A percentile compares a stretch with the other conserved stretches of the same genome.
Conservation (phyloP, 768 basidiomycete species). For the Harrya chromipes region DNA sequence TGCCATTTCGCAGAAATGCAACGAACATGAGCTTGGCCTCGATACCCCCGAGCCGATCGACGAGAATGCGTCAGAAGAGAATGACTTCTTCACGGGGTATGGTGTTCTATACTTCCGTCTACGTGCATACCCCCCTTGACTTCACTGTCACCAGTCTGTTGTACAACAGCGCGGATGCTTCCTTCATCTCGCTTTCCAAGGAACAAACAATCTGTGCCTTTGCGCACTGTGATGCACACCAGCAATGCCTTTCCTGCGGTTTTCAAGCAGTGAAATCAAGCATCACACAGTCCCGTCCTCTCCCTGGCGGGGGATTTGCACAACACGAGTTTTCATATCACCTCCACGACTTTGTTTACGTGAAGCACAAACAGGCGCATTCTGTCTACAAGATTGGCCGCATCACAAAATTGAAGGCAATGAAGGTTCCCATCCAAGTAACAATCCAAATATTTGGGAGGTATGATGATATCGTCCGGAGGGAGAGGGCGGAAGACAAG, state of each 20-base stretch:
- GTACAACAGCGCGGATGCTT: slow-evolving; percentile 47
- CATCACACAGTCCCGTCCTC: slow-evolving; percentile 22
- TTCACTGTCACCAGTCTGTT: slow-evolving; percentile 36
- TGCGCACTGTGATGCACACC: slow-evolving; percentile 28
- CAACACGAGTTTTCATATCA: slow-evolving; percentile 51
- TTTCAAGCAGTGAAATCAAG: slow-evolving; percentile 28
- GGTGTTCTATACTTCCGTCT: slow-evolving; percentile 9
- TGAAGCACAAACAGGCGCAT: slow-evolving; percentile 34
- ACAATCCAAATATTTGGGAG: slow-evolving; percentile 45
- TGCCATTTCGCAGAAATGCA: slow-evolving; percentile 57
- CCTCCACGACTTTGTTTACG: slow-evolving; percentile 57
- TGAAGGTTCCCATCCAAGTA: slow-evolving; percentile 25
- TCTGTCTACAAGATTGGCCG: slow-evolving; percentile 51
- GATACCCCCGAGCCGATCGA: slow-evolving; percentile 49
- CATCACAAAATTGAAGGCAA: slow-evolving; percentile 41
- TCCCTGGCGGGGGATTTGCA: slow-evolving; percentile 35
- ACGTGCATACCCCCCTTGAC: background rate
- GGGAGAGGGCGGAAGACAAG: slow-evolving; percentile 11
- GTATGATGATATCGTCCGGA: slow-evolving; percentile 38
- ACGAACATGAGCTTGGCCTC: slow-evolving; percentile 40
- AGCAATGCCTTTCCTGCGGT: slow-evolving; percentile 53
- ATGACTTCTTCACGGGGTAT: slow-evolving; percentile 60
- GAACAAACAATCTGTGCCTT: slow-evolving; percentile 30
- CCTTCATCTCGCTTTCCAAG: slow-evolving; percentile 45
- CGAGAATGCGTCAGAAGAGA: slow-evolving; percentile 34